These are phyloP conservation scores for Cardamine resedifolia DNA, from an alignment of 345 rosid species.

Conservation along the genomic window DNA sequence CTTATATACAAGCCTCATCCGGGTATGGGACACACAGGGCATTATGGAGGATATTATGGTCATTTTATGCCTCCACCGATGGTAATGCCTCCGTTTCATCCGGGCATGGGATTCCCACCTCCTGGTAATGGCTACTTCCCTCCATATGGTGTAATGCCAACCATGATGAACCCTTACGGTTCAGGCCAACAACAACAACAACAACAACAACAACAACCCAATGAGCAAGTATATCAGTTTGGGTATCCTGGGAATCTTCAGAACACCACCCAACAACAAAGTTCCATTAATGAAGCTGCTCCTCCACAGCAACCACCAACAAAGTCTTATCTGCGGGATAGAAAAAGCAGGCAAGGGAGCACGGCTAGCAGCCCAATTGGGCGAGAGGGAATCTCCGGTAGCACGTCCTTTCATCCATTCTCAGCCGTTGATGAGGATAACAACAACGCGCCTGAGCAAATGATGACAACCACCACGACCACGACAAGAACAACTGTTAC, in stretches of 20 bases:
- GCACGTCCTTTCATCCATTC: constrained; percentile 21
- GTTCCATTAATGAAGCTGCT: constrained; percentile 43
- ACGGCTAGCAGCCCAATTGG: constrained; percentile 54
- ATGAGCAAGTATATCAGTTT: constrained; percentile 52
- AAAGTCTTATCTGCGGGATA: constrained; percentile 44
- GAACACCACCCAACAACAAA: constrained; percentile 44
- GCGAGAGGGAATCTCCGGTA: constrained; percentile 4
- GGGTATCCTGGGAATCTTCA: constrained; percentile 39
- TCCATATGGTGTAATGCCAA: constrained; percentile 56
- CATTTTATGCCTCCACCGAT: constrained; percentile 51
- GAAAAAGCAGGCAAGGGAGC: constrained; percentile 48
- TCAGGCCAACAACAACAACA: constrained; percentile 43
- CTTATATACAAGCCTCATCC: constrained; percentile 83
- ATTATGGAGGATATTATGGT: constrained; percentile 50
- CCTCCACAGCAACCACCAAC: constrained; percentile 15
- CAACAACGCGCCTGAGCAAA: not conserved
- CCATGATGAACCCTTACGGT: constrained; percentile 46
- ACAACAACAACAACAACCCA: constrained; percentile 24
- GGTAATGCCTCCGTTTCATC: constrained; percentile 41
- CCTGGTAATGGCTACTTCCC: constrained; percentile 65
- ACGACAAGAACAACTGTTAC: constrained; percentile 50
- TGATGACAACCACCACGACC: constrained; percentile 42
- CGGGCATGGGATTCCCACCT: constrained; percentile 55
- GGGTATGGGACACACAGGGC: constrained; percentile 52
- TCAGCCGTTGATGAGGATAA: constrained; percentile 7